phyloP scores from a whole-genome alignment of 768 basidiomycete genomes.

The Pisolithus sp. region DNA sequence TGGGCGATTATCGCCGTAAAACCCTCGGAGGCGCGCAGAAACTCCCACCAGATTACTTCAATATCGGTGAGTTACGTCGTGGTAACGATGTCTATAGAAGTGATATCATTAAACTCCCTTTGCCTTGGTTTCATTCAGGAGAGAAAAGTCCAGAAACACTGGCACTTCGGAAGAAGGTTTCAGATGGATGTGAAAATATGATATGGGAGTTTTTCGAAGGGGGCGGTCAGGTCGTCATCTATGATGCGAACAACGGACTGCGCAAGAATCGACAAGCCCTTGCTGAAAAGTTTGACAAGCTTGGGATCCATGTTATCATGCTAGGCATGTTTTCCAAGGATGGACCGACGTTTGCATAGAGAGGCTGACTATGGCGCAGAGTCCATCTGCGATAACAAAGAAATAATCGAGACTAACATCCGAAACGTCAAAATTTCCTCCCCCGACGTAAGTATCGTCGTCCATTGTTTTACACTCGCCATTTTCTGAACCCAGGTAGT shows the following conservation, averaged over 20 bases:
- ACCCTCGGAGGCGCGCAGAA: constrained; percentile 82
- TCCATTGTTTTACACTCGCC: background rate
- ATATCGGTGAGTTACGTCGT: constrained; percentile 46
- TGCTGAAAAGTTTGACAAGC: constrained; percentile 79
- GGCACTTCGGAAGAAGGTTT: constrained; percentile 64
- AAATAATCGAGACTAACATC: constrained; percentile 92
- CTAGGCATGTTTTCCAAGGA: constrained; percentile 51
- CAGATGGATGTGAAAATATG: constrained; percentile 78
- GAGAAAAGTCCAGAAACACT: constrained; percentile 79
- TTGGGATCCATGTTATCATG: constrained; percentile 88
- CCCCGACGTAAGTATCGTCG: constrained; percentile 67
- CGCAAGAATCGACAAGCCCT: constrained; percentile 58
- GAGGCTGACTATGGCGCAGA: constrained; percentile 42
- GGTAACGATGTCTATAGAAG: background rate
- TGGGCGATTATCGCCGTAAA: constrained; percentile 93
- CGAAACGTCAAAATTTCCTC: constrained; percentile 97
- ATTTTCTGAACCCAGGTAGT: constrained; percentile 42
- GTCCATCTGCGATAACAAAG: constrained; percentile 83
- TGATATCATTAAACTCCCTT: background rate
- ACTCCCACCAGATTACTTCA: constrained; percentile 90
- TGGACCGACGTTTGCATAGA: background rate
- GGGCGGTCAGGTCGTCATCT: constrained; percentile 95
- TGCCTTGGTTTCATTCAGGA: constrained; percentile 35
- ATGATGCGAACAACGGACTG: constrained; percentile 95
- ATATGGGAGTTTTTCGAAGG: constrained; percentile 83